A percentile compares a stretch with the other conserved stretches of the same genome.
phyloP scores from a whole-genome alignment of 2,329 filamentous ascomycete species.

The Alternaria metachromatica region DNA sequence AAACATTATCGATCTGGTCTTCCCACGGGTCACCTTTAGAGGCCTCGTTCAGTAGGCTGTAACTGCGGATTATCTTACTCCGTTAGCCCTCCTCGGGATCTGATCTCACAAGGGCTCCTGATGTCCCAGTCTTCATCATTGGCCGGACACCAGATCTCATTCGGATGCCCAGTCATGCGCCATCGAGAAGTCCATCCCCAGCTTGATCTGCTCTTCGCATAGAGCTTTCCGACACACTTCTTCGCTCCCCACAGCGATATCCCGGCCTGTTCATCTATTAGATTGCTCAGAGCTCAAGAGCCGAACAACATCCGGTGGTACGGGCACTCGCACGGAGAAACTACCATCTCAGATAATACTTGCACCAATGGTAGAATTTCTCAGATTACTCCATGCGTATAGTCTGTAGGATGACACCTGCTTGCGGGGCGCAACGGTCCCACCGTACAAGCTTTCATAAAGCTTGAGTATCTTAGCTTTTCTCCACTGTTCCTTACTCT shows the following conservation, averaged over 20 bases:
- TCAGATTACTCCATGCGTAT: not conserved
- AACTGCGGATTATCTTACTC: not conserved
- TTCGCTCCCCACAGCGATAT: not conserved
- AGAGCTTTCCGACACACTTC: not conserved
- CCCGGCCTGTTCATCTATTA: not conserved
- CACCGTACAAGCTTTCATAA: constrained; percentile 22
- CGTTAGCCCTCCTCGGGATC: not conserved
- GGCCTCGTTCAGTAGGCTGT: not conserved
- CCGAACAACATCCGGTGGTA: not conserved
- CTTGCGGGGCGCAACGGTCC: constrained; percentile 4
- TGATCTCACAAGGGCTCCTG: not conserved
- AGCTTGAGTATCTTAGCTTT: constrained; percentile 7
- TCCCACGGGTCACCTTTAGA: not conserved
- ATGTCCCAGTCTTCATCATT: not conserved
- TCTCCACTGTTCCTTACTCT: not conserved
- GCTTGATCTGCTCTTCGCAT: not conserved
- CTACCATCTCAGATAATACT: not conserved
- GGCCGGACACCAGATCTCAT: not conserved
- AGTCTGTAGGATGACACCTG: not conserved
- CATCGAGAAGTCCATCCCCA: not conserved
- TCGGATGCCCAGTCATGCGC: not conserved
- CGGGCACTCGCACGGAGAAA: not conserved
- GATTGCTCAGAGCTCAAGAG: constrained; percentile 7
- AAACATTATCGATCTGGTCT: not conserved
- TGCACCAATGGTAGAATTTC: constrained; percentile 7